Percentiles rank a stretch among this genome's conserved stretches.
Evolutionary conservation across 108 stramenopile species (phyloP).

Genomic region (Schizochytrium sp.): DNA sequence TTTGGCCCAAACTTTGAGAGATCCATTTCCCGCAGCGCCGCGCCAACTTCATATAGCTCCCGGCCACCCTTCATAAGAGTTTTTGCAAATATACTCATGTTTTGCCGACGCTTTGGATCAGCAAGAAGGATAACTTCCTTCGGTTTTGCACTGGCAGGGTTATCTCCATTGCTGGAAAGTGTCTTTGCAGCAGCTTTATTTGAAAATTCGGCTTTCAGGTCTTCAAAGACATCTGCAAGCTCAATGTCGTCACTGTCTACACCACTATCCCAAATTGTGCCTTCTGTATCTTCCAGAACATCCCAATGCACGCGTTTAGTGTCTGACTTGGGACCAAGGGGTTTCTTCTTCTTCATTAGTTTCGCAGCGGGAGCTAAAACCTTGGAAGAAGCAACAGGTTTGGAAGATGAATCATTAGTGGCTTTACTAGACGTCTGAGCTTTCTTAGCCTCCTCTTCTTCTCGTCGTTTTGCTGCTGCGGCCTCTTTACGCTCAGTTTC

Average conservation of each 20-base stretch:
- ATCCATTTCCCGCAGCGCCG: conserved; percentile 25
- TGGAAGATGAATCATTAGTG: too few species aligned
- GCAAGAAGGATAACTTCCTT: conserved; percentile 30
- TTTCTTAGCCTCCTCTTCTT: background rate
- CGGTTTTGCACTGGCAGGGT: background rate
- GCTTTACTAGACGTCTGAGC: background rate
- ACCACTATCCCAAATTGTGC: conserved; percentile 62
- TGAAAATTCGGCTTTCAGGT: conserved; percentile 62
- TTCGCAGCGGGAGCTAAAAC: background rate
- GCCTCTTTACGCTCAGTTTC: background rate
- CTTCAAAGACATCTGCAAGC: conserved; percentile 60
- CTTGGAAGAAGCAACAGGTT: background rate
- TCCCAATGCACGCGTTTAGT: conserved; percentile 65
- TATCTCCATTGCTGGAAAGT: background rate
- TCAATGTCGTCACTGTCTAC: conserved; percentile 52
- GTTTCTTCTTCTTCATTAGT: conserved; percentile 60
- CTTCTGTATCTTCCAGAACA: conserved; percentile 50
- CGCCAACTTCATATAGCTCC: conserved; percentile 57
- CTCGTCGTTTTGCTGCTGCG: background rate
- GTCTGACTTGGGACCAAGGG: conserved; percentile 53
- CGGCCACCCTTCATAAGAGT: conserved; percentile 62
- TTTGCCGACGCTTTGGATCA: conserved; percentile 62
- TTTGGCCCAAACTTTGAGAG: conserved; percentile 35
- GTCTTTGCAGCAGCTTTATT: conserved; percentile 17
- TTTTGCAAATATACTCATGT: conserved; percentile 67